Conservation (phyloP, 2,329 filamentous ascomycete genomes). For the Bimuria novae-zelandiae region DNA sequence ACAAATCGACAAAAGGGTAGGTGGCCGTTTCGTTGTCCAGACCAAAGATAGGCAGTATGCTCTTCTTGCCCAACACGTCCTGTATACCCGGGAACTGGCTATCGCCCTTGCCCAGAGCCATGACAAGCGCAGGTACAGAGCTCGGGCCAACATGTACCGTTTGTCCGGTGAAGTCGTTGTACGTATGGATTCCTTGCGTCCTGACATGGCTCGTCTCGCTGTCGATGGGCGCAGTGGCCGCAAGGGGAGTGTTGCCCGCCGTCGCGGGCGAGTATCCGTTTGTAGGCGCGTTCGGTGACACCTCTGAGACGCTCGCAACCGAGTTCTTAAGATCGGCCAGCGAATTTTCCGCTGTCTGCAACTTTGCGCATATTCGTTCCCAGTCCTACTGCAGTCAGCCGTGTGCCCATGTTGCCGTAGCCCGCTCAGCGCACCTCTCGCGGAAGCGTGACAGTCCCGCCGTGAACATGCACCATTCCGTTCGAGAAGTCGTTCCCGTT, state of each 20-base stretch:
- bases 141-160: slow-evolving; percentile 66
- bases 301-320: slow-evolving; percentile 45
- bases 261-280: slow-evolving; percentile 42
- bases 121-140: slow-evolving; percentile 65
- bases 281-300: slow-evolving; percentile 31
- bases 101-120: slow-evolving; percentile 52
- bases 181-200: slow-evolving; percentile 63
- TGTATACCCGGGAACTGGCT: slow-evolving; percentile 58
- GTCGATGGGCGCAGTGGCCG: slow-evolving; percentile 41
- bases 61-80: slow-evolving; percentile 62
- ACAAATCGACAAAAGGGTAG: slow-evolving; percentile 68
- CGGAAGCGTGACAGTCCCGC: slow-evolving; percentile 47
- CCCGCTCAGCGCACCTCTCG: slow-evolving; percentile 32
- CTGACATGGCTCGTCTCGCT: slow-evolving; percentile 48
- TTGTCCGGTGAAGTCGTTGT: slow-evolving; percentile 63
- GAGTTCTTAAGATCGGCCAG: slow-evolving; percentile 51
- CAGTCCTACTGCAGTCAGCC: slow-evolving; percentile 47
- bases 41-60: slow-evolving; percentile 65
- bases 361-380: slow-evolving; percentile 54
- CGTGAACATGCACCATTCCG: slow-evolving; percentile 45
- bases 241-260: slow-evolving; percentile 38
- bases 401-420: neutral
- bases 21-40: slow-evolving; percentile 68
- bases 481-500: slow-evolving; percentile 46
- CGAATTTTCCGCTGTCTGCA: slow-evolving; percentile 54